Base-by-base conservation (phyloP, 2,329 filamentous ascomycete species). In the Ilyonectria sp. region DNA sequence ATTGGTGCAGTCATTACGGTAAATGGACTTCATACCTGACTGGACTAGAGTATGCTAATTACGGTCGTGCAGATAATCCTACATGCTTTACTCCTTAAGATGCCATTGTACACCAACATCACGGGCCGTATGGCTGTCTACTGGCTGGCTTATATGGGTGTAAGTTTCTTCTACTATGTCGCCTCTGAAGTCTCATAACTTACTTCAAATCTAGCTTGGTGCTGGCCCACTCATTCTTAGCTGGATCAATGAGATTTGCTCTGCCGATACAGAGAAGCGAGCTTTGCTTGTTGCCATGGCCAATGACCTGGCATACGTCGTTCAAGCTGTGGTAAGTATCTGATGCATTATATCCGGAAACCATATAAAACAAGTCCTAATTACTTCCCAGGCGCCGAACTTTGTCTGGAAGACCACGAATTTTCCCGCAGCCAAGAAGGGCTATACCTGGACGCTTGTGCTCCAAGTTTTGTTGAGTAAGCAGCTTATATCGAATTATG, bases 241-340 rank as follows among this genome's bases (percentile, higher is more conserved):
- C 15, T 74, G 71, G 71, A 72, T 74, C 13, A 74, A 74, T 21
- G 71, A 74, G n/a, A 72, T 74, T 2, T 72, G 71, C 26, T 62
- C 63, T 0, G 52, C 54, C 6, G 72, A 74, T 62, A 74, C 72
- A 1, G 72, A 74, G 46, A 74, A 74, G 7, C 65, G 69, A 46
- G 71, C 69, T 2, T 21, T 74, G 0, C 47, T 74, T 4, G 71
- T 74, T 8, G 68, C 53, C 3, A 63, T 67, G 57, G 60, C 67
- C 5, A 67, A 67, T 19, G 63, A 67, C 37, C 43, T 69, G 2
- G 59, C 64, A 3, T 74, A 73, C 21, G 71, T 69, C 4, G 69
- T 73, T 1, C 71, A 73, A 21, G 71, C 71, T 5, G 60, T 74
- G 7, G 68, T 70, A 60, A 31, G 65, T 13, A 6, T 4, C 2